These are phyloP conservation scores for Epithemia pelagica DNA, from an alignment of 108 stramenopile genomes.

Conservation along the genomic window DNA sequence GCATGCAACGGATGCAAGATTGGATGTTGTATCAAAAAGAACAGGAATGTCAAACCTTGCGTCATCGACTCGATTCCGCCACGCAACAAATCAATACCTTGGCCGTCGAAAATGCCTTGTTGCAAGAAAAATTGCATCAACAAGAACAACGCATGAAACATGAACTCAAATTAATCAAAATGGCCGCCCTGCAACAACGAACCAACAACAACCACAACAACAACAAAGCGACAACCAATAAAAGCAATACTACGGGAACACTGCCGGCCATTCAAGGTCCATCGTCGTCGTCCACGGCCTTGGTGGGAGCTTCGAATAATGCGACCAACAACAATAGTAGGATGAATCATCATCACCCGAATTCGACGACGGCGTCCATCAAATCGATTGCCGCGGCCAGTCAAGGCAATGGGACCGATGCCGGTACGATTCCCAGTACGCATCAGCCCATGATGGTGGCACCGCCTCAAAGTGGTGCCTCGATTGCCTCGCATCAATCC, in stretches of 20 bases:
- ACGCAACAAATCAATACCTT: slow-evolving; percentile 8
- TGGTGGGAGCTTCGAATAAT: no score
- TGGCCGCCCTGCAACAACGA: slow-evolving; percentile 9
- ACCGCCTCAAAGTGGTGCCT: not conserved
- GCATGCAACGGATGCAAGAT: slow-evolving; percentile 32
- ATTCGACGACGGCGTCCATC: not conserved
- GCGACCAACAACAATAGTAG: not conserved
- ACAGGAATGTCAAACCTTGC: slow-evolving; percentile 13
- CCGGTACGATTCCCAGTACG: not conserved
- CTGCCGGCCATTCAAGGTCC: not conserved
- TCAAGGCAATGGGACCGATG: not conserved
- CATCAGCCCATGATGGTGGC: not conserved
- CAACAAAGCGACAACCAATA: not conserved
- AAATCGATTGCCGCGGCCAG: slow-evolving; percentile 5
- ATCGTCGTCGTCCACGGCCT: not conserved
- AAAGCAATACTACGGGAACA: not conserved
- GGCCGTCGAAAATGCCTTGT: slow-evolving; percentile 17
- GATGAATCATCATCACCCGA: not conserved
- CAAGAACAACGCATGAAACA: slow-evolving; percentile 23
- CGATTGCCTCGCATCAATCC: not conserved
- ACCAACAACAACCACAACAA: slow-evolving; percentile 1
- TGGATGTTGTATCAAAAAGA: slow-evolving; percentile 31
- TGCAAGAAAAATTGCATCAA: slow-evolving; percentile 20
- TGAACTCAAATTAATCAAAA: slow-evolving; percentile 22
- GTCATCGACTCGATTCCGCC: slow-evolving; percentile 6